These are phyloP conservation scores for Raffaelea ambrosiae DNA, from an alignment of 2,329 filamentous ascomycete genomes.

Conservation along the genomic window DNA sequence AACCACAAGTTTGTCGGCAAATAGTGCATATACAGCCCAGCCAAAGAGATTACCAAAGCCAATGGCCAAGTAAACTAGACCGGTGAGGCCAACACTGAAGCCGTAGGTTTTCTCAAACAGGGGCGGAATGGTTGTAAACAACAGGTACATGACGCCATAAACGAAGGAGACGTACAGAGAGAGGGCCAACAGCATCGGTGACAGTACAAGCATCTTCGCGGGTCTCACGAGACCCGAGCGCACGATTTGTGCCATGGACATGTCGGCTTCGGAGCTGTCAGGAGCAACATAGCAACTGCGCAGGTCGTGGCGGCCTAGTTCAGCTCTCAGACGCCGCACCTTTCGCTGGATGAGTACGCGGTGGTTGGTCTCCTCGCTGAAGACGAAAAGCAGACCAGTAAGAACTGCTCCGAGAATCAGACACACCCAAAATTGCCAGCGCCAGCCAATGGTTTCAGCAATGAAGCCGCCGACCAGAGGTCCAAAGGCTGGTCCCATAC, in stretches of 20 bases:
- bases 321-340: conserved; percentile 30
- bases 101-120: conserved; percentile 37
- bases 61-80: conserved; percentile 38
- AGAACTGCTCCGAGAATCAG: conserved; percentile 33
- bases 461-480: conserved; percentile 42
- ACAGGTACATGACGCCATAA: conserved; percentile 42
- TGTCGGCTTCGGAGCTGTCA: too few relatives aligned
- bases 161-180: conserved; percentile 41
- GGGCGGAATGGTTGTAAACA: conserved; percentile 43
- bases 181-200: conserved; percentile 35
- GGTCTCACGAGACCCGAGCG: conserved; percentile 37
- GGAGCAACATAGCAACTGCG: conserved; percentile 19
- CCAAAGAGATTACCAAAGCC: conserved; percentile 20
- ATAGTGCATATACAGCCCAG: conserved; percentile 19
- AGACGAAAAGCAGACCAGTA: conserved; percentile 25
- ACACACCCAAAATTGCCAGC: conserved; percentile 35
- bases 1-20: conserved; percentile 28
- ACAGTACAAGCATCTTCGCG: conserved; percentile 39
- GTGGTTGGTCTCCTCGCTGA: conserved; percentile 38
- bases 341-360: conserved; percentile 42
- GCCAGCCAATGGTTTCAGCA: conserved; percentile 28
- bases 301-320: conserved; percentile 33
- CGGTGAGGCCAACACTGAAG: conserved; percentile 34
- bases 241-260: conserved; percentile 11
- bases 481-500: conserved; percentile 29